These are phyloP conservation scores for Trichoderma sp. DNA, from an alignment of 2,329 filamentous ascomycete genomes.

Conservation along the genomic window DNA sequence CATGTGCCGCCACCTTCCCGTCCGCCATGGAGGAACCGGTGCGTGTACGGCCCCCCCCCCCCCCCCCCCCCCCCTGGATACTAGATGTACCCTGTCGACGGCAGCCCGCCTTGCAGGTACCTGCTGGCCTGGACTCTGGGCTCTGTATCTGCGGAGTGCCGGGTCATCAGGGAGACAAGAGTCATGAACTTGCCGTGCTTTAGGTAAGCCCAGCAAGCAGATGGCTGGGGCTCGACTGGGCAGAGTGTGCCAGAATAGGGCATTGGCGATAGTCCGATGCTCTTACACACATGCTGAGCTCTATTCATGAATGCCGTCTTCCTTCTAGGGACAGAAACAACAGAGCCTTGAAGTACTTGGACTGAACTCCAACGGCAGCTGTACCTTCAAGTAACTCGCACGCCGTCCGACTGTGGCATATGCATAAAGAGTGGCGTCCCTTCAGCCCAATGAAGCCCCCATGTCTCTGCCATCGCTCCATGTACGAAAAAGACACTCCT, in stretches of 20 bases:
- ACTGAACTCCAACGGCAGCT: background rate
- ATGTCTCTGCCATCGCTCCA: background rate
- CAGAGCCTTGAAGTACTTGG: no score
- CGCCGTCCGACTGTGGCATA: no score
- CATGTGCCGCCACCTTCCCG: slow-evolving; percentile 29
- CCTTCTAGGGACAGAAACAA: no score
- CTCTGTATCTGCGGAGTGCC: background rate
- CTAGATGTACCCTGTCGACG: slow-evolving; percentile 3
- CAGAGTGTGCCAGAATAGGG: no score
- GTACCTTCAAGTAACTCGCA: background rate
- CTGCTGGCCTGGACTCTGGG: background rate
- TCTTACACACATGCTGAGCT: no score
- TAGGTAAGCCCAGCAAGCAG: no score
- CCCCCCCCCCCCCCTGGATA: no score
- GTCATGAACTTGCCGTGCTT: no score
- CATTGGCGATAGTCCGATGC: no score
- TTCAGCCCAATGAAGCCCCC: slow-evolving; percentile 13
- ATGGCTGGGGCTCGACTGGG: no score
- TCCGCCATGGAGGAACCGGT: slow-evolving; percentile 19
- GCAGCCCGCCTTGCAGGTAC: slow-evolving; percentile 6
- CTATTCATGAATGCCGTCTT: no score
- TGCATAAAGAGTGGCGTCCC: slow-evolving; percentile 1
- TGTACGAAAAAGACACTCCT: background rate
- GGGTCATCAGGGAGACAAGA: background rate
- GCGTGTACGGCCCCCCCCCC: background rate